Evolutionary conservation across 208 protist species (phyloP).

Genomic region (Leishmania tropica): DNA sequence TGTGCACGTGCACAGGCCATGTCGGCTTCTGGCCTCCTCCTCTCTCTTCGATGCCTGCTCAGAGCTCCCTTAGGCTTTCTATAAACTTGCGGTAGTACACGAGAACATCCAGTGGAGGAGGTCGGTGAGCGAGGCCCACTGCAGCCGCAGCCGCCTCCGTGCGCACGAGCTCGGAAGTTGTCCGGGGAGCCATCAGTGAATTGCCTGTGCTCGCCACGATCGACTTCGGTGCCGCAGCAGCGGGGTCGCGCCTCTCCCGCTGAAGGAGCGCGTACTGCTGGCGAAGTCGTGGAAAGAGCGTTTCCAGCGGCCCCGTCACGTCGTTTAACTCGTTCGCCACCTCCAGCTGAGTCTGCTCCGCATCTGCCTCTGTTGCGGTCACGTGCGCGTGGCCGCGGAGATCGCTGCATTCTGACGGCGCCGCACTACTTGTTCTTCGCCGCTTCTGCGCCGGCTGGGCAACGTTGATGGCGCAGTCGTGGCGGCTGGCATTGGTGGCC

Average conservation of each 20-base stretch:
- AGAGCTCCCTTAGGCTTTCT: constrained; percentile 62
- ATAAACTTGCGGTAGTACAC: constrained; percentile 73
- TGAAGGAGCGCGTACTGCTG: constrained; percentile 25
- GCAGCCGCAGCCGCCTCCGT: constrained; percentile 1
- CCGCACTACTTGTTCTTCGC: neutral
- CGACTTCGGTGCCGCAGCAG: neutral
- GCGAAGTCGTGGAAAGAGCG: constrained; percentile 44
- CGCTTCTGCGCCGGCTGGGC: constrained; percentile 9
- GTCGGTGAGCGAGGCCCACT: constrained; percentile 13
- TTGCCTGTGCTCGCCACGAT: neutral
- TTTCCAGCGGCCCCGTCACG: constrained; percentile 37
- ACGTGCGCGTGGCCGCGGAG: too few relatives aligned
- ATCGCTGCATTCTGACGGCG: neutral
- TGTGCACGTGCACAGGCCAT: neutral
- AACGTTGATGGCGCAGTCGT: constrained; percentile 26
- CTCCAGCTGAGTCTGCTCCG: neutral
- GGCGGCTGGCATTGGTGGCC: constrained; percentile 65
- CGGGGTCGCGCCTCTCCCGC: neutral
- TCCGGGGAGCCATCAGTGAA: neutral
- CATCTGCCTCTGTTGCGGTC: neutral
- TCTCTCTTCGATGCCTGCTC: constrained; percentile 1
- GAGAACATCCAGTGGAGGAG: constrained; percentile 67
- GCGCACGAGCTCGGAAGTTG: neutral
- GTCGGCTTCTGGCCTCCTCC: neutral
- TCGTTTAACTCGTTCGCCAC: constrained; percentile 32